These are phyloP conservation scores for Cutaneotrichosporon arboriforme DNA, from an alignment of 1,284 basidiomycete species.

Conservation along the genomic window DNA sequence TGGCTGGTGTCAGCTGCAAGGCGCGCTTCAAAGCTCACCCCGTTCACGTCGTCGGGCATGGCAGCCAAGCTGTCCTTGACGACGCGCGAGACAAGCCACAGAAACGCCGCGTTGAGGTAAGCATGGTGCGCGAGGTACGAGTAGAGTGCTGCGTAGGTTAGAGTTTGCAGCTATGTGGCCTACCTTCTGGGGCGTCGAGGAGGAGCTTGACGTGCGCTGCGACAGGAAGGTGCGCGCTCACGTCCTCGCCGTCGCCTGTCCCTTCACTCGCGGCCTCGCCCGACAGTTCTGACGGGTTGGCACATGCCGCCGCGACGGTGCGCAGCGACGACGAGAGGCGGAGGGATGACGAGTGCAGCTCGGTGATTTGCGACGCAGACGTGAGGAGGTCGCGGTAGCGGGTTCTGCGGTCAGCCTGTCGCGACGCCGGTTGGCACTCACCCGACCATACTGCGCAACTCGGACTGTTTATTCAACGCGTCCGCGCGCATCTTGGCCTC, in stretches of 20 bases:
- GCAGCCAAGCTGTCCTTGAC: slow-evolving; percentile 50
- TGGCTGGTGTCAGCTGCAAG: slow-evolving; percentile 18
- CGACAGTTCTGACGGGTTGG: slow-evolving; percentile 30
- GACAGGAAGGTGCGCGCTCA: slow-evolving; percentile 65
- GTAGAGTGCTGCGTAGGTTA: slow-evolving; percentile 55
- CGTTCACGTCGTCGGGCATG: slow-evolving; percentile 31
- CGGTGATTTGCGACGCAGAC: slow-evolving; percentile 80
- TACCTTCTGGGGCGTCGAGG: slow-evolving; percentile 73
- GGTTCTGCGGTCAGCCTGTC: slow-evolving; percentile 57
- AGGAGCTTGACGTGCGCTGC: slow-evolving; percentile 82
- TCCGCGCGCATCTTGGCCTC: slow-evolving; percentile 70
- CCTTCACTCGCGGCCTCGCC: slow-evolving; percentile 16
- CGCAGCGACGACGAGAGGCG: slow-evolving; percentile 43
- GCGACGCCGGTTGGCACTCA: slow-evolving; percentile 53
- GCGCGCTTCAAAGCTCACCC: slow-evolving; percentile 19
- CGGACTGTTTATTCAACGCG: slow-evolving; percentile 83
- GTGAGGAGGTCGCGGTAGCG: slow-evolving; percentile 88
- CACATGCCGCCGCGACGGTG: slow-evolving; percentile 33
- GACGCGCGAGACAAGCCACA: slow-evolving; percentile 77
- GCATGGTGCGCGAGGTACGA: slow-evolving; percentile 69
- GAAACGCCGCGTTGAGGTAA: slow-evolving; percentile 74
- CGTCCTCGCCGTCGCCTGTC: slow-evolving; percentile 29
- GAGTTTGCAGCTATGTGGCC: slow-evolving; percentile 10
- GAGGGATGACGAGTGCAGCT: slow-evolving; percentile 52
- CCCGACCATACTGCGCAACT: slow-evolving; percentile 91